phyloP scores from a whole-genome alignment of 2,329 filamentous ascomycete species.

The Trematosphaeria pertusa region DNA sequence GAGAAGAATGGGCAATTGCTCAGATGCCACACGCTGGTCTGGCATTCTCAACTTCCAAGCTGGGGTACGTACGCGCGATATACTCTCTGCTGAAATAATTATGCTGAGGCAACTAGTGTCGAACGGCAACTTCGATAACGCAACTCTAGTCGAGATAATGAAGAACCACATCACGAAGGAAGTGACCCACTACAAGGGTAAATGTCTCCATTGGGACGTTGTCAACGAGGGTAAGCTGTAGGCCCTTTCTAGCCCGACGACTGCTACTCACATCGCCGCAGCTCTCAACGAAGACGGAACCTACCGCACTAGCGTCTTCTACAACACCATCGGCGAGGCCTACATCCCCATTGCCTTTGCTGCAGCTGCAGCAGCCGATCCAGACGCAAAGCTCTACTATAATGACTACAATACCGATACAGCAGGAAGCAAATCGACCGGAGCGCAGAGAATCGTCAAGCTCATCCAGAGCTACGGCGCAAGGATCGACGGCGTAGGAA shows the following conservation, averaged over 20 bases:
- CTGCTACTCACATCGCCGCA: not conserved
- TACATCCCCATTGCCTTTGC: constrained; percentile 53
- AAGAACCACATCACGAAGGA: constrained; percentile 51
- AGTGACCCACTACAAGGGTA: constrained; percentile 48
- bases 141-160: constrained; percentile 50
- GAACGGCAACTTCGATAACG: constrained; percentile 47
- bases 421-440: constrained; percentile 44
- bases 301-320: constrained; percentile 49
- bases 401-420: constrained; percentile 56
- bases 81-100: no score
- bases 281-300: constrained; percentile 51
- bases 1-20: constrained; percentile 41
- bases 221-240: constrained; percentile 43
- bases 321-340: constrained; percentile 48
- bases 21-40: constrained; percentile 52
- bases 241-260: not conserved
- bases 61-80: constrained; percentile 53
- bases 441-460: constrained; percentile 47
- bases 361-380: constrained; percentile 46
- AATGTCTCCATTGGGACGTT: constrained; percentile 50
- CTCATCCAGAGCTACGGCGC: constrained; percentile 41
- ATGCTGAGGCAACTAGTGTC: no score
- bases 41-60: constrained; percentile 50
- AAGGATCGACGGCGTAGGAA: constrained; percentile 52
- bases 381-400: constrained; percentile 51